These are phyloP conservation scores for Tetrastigma voinierianum DNA, from an alignment of 164 flowering plant species.

Conservation along the genomic window DNA sequence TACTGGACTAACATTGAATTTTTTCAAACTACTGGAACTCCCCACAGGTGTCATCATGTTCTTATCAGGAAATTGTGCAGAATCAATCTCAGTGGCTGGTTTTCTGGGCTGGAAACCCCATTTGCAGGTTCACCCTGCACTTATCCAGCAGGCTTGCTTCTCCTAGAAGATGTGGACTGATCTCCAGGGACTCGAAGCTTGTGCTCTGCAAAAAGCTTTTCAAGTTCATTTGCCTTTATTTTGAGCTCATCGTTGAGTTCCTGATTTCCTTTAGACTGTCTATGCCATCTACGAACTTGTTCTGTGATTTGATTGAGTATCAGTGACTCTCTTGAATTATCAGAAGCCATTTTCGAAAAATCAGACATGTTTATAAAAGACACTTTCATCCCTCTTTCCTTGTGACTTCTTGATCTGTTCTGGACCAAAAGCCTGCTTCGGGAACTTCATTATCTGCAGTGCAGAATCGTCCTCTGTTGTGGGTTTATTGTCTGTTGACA, in stretches of 20 bases:
- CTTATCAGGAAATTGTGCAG: constrained; percentile 27
- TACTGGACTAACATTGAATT: constrained; percentile 31
- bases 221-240: constrained; percentile 93
- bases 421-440: constrained; percentile 40
- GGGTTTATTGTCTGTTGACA: constrained; percentile 23
- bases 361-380: constrained; percentile 12
- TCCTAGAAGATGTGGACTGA: constrained; percentile 56
- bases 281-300: constrained; percentile 63
- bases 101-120: constrained; percentile 29
- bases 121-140: constrained; percentile 35
- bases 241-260: constrained; percentile 84
- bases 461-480: constrained; percentile 39
- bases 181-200: constrained; percentile 84
- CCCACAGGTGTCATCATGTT: constrained; percentile 25
- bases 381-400: constrained; percentile 32
- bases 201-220: constrained; percentile 97
- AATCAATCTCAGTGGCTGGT: constrained; percentile 29
- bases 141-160: constrained; percentile 54
- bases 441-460: constrained; percentile 39
- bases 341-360: constrained; percentile 22
- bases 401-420: constrained; percentile 36
- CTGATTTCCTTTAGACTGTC: constrained; percentile 78
- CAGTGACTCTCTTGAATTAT: constrained; percentile 36
- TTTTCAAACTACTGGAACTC: constrained; percentile 28
- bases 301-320: constrained; percentile 33